These are phyloP conservation scores for Chlamydomonas applanata DNA, from an alignment of 139 green algal genomes.

Conservation along the genomic window DNA sequence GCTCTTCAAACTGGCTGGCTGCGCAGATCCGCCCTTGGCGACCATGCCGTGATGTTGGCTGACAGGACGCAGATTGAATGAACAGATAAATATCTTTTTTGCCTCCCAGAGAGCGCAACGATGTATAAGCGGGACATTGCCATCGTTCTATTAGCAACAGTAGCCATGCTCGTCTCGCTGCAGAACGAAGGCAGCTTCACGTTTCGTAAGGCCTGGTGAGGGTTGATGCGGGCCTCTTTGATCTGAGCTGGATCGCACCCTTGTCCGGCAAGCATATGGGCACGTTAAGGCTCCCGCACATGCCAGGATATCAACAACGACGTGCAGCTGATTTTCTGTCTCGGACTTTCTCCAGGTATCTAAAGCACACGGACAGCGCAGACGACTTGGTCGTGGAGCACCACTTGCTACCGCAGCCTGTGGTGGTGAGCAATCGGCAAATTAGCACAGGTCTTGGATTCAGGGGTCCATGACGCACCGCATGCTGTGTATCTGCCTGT, in stretches of 20 bases:
- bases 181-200: constrained; percentile 78
- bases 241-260: background rate
- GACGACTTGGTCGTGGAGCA: constrained; percentile 25
- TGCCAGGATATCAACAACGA: background rate
- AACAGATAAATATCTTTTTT: no score
- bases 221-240: background rate
- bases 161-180: constrained; percentile 76
- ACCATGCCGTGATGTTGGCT: no score
- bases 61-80: no score
- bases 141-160: constrained; percentile 74
- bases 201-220: constrained; percentile 86
- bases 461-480: no score
- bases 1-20: no score
- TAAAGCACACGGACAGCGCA: constrained; percentile 1
- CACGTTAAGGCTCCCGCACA: background rate
- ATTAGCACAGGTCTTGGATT: no score
- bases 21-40: no score
- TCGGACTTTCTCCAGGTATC: constrained; percentile 14
- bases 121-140: no score
- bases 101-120: no score
- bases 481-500: no score
- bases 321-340: no score
- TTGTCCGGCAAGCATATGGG: background rate
- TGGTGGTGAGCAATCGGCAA: constrained; percentile 37
- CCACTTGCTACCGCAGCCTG: constrained; percentile 28